Evolutionary conservation across 176 grass and related monocot species (phyloP).

Genomic region (Echinochloa phyllopogon): DNA sequence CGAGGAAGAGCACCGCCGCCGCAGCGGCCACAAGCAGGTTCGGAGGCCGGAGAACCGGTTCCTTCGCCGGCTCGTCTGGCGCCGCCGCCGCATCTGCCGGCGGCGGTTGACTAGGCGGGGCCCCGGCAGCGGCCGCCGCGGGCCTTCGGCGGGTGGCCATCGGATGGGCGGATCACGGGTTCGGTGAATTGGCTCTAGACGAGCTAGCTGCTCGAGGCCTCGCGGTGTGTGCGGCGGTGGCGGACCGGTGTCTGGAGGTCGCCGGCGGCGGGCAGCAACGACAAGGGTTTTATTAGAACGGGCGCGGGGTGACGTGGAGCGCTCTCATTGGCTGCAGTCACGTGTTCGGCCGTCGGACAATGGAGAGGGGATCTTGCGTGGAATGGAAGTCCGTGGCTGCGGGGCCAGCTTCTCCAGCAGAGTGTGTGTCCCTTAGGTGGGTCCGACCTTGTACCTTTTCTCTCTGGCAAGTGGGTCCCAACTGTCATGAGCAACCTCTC

Average conservation of each 20-base stretch:
- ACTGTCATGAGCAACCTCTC: neutral
- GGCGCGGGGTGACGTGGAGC: conserved; percentile 35
- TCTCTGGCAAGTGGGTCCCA: neutral
- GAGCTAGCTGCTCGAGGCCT: neutral
- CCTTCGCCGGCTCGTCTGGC: conserved; percentile 13
- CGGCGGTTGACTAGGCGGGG: conserved; percentile 26
- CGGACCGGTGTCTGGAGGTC: conserved; percentile 13
- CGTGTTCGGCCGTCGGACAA: conserved; percentile 47
- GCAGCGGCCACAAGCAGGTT: conserved; percentile 56
- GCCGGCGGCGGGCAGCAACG: conserved; percentile 30
- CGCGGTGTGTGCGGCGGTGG: neutral
- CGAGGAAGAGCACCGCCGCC: conserved; percentile 61
- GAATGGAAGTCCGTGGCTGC: neutral
- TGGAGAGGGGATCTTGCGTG: conserved; percentile 24
- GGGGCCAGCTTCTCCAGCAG: neutral
- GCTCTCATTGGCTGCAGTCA: conserved; percentile 43
- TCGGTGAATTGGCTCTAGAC: neutral
- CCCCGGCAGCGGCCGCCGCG: conserved; percentile 33
- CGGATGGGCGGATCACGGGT: neutral
- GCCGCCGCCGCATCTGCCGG: neutral
- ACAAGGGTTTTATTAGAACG: neutral
- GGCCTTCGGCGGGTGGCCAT: conserved; percentile 63
- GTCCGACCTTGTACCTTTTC: neutral
- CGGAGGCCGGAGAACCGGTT: conserved; percentile 65
- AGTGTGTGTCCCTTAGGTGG: neutral